Percentiles rank a stretch among this genome's conserved stretches.
Conservation (phyloP, 768 basidiomycete genomes). For the Suillus lakei region DNA sequence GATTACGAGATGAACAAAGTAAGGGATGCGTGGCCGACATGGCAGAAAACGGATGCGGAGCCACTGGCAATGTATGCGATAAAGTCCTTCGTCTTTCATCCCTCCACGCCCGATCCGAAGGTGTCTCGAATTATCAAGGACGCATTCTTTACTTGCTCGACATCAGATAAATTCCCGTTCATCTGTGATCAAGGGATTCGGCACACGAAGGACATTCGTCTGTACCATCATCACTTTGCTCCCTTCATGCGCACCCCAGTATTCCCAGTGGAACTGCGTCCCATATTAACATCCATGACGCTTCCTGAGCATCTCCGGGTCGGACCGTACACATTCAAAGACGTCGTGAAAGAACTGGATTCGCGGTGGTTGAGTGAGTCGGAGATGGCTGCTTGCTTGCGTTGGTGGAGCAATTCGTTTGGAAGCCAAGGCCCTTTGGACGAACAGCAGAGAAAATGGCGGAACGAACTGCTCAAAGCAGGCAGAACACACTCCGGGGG, state of each 20-base stretch:
- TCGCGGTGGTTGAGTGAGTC: conserved; percentile 63
- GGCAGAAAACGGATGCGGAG: background rate
- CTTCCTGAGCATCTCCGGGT: conserved; percentile 67
- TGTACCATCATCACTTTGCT: conserved; percentile 66
- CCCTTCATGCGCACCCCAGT: conserved; percentile 76
- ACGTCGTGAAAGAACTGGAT: conserved; percentile 76
- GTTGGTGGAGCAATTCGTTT: conserved; percentile 71
- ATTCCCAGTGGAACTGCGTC: conserved; percentile 36
- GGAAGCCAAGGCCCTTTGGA: background rate
- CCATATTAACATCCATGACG: conserved; percentile 55
- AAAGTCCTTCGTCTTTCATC: conserved; percentile 85
- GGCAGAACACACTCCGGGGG: background rate
- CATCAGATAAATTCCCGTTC: conserved; percentile 61
- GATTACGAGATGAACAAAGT: conserved; percentile 75
- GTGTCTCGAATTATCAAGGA: conserved; percentile 72
- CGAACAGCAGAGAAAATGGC: background rate
- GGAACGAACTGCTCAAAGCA: background rate
- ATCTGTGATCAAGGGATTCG: conserved; percentile 78
- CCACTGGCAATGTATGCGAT: conserved; percentile 66
- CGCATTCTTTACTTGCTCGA: conserved; percentile 73
- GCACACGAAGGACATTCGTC: conserved; percentile 65
- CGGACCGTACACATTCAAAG: conserved; percentile 71
- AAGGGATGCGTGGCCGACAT: conserved; percentile 34
- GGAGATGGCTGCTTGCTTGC: conserved; percentile 79
- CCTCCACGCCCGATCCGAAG: conserved; percentile 80